Percentiles rank a stretch among this genome's conserved stretches.
Conservation (phyloP, 176 grass and related monocot genomes). For the Triticum timopheevii region DNA sequence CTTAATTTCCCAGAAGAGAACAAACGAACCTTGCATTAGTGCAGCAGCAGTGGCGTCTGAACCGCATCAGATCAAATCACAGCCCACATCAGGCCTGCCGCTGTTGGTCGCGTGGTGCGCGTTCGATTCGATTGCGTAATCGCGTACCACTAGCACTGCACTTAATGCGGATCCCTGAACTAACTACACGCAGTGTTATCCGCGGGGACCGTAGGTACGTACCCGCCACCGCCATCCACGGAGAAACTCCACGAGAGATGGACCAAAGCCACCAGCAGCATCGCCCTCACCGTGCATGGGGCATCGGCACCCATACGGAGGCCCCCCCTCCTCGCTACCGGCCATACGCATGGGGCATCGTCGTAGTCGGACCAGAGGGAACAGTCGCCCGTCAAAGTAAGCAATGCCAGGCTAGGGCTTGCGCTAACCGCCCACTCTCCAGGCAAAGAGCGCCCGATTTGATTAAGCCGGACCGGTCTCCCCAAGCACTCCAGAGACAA, state of each 20-base stretch:
- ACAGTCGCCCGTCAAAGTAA: neutral
- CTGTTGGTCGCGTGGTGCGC: too few relatives aligned
- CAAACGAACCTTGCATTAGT: neutral
- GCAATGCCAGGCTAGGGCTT: neutral
- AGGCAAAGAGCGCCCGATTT: neutral
- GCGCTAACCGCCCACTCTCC: neutral
- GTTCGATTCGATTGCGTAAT: neutral
- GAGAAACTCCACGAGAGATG: neutral
- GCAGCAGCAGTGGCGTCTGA: too few relatives aligned
- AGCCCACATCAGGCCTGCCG: too few relatives aligned
- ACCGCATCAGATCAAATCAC: too few relatives aligned
- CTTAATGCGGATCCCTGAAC: neutral
- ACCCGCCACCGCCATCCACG: neutral
- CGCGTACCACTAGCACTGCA: neutral
- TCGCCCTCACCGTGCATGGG: neutral
- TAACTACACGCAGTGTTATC: neutral
- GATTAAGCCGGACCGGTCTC: neutral
- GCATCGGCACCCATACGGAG: neutral
- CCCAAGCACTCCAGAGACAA: conserved; percentile 3
- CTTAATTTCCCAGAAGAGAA: neutral
- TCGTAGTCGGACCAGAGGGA: neutral
- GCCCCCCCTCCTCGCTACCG: neutral
- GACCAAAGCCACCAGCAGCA: neutral
- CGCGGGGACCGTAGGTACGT: neutral
- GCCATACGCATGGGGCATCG: neutral